A percentile compares a stretch with the other conserved stretches of the same genome.
These are phyloP conservation scores for Trichoderma koningiopsis DNA, from an alignment of 2,329 filamentous ascomycete genomes.

Conservation along the genomic window DNA sequence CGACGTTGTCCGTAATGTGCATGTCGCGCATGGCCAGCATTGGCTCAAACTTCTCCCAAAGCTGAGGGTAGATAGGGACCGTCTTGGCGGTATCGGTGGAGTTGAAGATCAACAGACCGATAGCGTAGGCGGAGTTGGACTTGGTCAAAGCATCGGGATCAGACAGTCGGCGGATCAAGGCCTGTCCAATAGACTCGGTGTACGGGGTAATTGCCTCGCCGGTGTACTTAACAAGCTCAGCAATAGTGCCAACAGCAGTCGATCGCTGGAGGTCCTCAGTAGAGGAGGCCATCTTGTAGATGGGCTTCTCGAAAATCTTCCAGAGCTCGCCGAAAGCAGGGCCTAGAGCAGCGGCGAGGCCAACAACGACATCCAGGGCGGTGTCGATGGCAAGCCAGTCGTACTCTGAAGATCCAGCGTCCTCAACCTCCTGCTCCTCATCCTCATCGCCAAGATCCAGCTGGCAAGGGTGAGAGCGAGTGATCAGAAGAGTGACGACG, in stretches of 20 bases:
- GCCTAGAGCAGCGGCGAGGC: slow-evolving; percentile 80
- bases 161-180: slow-evolving; percentile 81
- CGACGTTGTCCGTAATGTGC: slow-evolving; percentile 88
- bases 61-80: slow-evolving; percentile 74
- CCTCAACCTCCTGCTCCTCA: slow-evolving; percentile 67
- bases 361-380: slow-evolving; percentile 85
- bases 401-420: slow-evolving; percentile 84
- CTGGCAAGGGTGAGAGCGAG: slow-evolving; percentile 89
- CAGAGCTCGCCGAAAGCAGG: slow-evolving; percentile 81
- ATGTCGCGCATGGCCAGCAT: slow-evolving; percentile 76
- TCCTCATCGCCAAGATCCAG: slow-evolving; percentile 83
- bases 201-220: slow-evolving; percentile 77
- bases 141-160: slow-evolving; percentile 92
- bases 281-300: slow-evolving; percentile 85
- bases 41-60: slow-evolving; percentile 84
- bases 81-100: slow-evolving; percentile 70
- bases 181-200: slow-evolving; percentile 74
- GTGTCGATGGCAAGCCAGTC: slow-evolving; percentile 98
- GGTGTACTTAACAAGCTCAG: slow-evolving; percentile 87
- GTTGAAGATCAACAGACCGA: slow-evolving; percentile 80
- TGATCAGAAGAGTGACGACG: slow-evolving; percentile 76
- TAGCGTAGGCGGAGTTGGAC: slow-evolving; percentile 92
- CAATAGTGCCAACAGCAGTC: slow-evolving; percentile 87
- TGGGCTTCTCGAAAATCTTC: slow-evolving; percentile 93
- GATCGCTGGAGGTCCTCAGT: slow-evolving; percentile 85